These are phyloP conservation scores for Silene conica DNA, from an alignment of 148 eudicot species.

Conservation along the genomic window DNA sequence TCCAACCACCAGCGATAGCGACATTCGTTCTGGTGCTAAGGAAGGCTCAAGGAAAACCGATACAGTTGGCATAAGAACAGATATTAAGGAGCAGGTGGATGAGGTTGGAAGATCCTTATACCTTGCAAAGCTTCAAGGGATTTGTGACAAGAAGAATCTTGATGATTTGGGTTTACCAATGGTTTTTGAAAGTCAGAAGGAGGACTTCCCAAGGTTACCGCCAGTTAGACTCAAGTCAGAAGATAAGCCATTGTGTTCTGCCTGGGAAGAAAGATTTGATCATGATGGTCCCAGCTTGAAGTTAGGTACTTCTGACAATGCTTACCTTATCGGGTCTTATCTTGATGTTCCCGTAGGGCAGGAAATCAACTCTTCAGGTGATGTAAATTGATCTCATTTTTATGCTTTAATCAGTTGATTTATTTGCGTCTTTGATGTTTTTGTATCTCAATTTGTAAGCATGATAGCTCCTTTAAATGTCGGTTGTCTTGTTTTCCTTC, in stretches of 20 bases:
- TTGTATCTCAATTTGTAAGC: background rate
- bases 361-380: conserved; percentile 72
- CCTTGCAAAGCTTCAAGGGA: conserved; percentile 59
- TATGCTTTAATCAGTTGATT: conserved; percentile 2
- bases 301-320: conserved; percentile 48
- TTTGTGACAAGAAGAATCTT: conserved; percentile 46
- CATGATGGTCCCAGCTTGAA: conserved; percentile 62
- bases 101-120: conserved; percentile 85
- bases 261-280: conserved; percentile 79
- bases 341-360: conserved; percentile 97
- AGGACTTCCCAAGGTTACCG: conserved; percentile 85
- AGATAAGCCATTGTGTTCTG: conserved; percentile 50
- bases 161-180: conserved; percentile 44
- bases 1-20: conserved; percentile 47
- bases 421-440: conserved; percentile 3
- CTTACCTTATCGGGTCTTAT: conserved; percentile 79
- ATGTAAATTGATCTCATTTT: background rate
- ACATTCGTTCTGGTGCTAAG: conserved; percentile 33
- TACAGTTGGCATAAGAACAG: conserved; percentile 45
- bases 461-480: background rate
- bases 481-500: conserved; percentile 2
- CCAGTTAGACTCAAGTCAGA: conserved; percentile 90
- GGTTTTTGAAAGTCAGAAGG: conserved; percentile 57
- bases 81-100: conserved; percentile 82
- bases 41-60: conserved; percentile 52